Percentiles rank a stretch among this genome's conserved stretches.
Evolutionary conservation across 495 filamentous ascomycete species (phyloP).

Genomic region (Umbilicaria muhlenbergii): DNA sequence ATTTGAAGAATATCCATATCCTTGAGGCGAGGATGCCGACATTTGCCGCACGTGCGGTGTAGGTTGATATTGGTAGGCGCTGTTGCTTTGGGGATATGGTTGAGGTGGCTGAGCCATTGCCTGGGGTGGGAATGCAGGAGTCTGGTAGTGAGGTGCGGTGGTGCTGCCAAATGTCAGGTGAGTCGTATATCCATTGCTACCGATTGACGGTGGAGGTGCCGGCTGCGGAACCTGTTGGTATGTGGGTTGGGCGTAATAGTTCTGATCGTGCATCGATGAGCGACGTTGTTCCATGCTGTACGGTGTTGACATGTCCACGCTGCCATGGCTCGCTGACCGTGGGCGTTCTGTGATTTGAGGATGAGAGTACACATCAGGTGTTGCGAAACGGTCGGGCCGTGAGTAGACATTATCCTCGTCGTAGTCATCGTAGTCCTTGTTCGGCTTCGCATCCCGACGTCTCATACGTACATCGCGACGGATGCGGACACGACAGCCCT

Average conservation of each 20-base stretch:
- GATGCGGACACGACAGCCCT: slow-evolving; percentile 93
- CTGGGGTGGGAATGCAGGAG: slow-evolving; percentile 8
- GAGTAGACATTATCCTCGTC: slow-evolving; percentile 46
- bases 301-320: slow-evolving; percentile 17
- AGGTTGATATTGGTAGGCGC: slow-evolving; percentile 5
- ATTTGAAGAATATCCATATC: slow-evolving; percentile 8
- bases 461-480: slow-evolving; percentile 95
- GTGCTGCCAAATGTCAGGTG: slow-evolving; percentile 13
- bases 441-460: slow-evolving; percentile 54
- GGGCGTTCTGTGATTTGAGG: slow-evolving; percentile 42
- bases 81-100: slow-evolving; percentile 5
- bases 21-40: slow-evolving; percentile 6
- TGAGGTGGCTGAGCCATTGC: slow-evolving; percentile 3
- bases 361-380: slow-evolving; percentile 44
- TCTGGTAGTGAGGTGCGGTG: slow-evolving; percentile 7
- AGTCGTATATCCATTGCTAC: slow-evolving; percentile 6
- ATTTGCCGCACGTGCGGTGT: slow-evolving; percentile 9
- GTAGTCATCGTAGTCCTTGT: slow-evolving; percentile 45
- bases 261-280: slow-evolving; percentile 9
- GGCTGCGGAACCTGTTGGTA: slow-evolving; percentile 9
- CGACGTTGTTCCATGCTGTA: slow-evolving; percentile 8
- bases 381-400: slow-evolving; percentile 37
- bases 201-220: slow-evolving; percentile 3
- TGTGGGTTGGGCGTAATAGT: slow-evolving; percentile 4
- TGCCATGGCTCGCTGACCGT: slow-evolving; percentile 62